A percentile compares a stretch with the other conserved stretches of the same genome.
Evolutionary conservation across 148 eudicot genomes (phyloP).

Genomic region (Drosera capensis): DNA sequence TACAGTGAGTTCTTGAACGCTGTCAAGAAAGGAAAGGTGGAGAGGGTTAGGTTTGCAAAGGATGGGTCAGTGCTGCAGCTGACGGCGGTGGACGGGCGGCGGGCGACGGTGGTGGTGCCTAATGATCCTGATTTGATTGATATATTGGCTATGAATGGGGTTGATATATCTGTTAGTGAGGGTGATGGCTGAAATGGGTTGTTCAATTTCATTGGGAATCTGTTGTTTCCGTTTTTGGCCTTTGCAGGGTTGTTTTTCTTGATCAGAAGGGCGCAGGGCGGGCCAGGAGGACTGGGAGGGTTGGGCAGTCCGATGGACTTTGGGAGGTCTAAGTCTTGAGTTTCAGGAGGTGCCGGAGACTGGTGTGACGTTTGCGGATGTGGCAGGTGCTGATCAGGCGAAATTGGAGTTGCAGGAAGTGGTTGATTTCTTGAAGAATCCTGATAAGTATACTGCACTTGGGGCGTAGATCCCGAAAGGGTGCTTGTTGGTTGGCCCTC

Average conservation of each 20-base stretch:
- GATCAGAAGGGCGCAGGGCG: conserved; percentile 77
- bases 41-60: not conserved
- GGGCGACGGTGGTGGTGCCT: not conserved
- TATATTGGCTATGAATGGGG: not conserved
- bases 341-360: conserved; percentile 99
- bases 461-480: conserved; percentile 98
- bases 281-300: conserved; percentile 97
- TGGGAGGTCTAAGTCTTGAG: conserved; percentile 89
- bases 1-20: not conserved
- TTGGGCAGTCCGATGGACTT: conserved; percentile 99
- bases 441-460: conserved; percentile 87
- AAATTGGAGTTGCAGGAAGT: conserved; percentile 92
- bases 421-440: conserved; percentile 95
- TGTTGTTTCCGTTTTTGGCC: conserved; percentile 67
- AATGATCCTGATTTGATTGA: not conserved
- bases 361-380: conserved; percentile 75
- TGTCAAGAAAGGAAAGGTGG: conserved; percentile 2
- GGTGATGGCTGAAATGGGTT: conserved; percentile 81
- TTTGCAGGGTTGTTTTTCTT: conserved; percentile 82
- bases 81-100: not conserved
- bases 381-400: conserved; percentile 98
- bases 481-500: conserved; percentile 88
- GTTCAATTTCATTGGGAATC: conserved; percentile 64
- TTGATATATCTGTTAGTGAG: conserved; percentile 19
- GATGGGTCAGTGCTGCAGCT: not conserved